Conservation (phyloP, 371 early-diverging fungal genomes). For the Entomophthora muscae region DNA sequence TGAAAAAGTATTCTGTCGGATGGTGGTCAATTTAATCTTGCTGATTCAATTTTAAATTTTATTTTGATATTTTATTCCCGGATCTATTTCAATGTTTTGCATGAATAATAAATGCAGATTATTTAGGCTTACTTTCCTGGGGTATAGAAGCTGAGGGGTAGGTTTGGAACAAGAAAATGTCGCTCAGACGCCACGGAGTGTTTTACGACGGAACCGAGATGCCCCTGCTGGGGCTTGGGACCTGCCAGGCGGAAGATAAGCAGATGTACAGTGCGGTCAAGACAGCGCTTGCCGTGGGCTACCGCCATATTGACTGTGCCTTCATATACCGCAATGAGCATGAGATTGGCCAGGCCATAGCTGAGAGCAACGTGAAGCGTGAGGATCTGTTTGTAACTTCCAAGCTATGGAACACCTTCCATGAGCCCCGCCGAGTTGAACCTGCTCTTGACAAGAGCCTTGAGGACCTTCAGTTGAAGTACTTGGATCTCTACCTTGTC, state of each 20-base stretch:
- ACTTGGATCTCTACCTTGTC: conserved; percentile 81
- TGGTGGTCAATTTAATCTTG: too few relatives aligned
- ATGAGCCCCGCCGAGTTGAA: conserved; percentile 44
- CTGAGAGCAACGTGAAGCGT: conserved; percentile 33
- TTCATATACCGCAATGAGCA: conserved; percentile 55
- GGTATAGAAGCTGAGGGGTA: too few relatives aligned
- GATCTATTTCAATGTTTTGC: too few relatives aligned
- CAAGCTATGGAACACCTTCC: conserved; percentile 81
- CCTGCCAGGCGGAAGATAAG: neutral
- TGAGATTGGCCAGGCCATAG: conserved; percentile 60
- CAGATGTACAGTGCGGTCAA: neutral
- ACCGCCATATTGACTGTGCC: conserved; percentile 64
- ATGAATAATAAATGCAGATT: too few relatives aligned
- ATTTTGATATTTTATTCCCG: too few relatives aligned
- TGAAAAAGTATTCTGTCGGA: too few relatives aligned
- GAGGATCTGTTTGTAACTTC: conserved; percentile 67
- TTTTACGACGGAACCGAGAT: conserved; percentile 4
- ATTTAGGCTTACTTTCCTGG: too few relatives aligned
- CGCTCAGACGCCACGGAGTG: neutral
- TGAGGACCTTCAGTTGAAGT: conserved; percentile 49
- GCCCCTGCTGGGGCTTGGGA: conserved; percentile 9
- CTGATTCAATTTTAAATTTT: too few relatives aligned
- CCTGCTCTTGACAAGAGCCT: conserved; percentile 44
- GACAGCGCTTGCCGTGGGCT: conserved; percentile 33
- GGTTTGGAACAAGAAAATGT: too few relatives aligned